Evolutionary conservation across 179 eudicot genomes (phyloP), one percentile per base, ranked within the genome.

Genomic region (Spinacia oleracea): DNA sequence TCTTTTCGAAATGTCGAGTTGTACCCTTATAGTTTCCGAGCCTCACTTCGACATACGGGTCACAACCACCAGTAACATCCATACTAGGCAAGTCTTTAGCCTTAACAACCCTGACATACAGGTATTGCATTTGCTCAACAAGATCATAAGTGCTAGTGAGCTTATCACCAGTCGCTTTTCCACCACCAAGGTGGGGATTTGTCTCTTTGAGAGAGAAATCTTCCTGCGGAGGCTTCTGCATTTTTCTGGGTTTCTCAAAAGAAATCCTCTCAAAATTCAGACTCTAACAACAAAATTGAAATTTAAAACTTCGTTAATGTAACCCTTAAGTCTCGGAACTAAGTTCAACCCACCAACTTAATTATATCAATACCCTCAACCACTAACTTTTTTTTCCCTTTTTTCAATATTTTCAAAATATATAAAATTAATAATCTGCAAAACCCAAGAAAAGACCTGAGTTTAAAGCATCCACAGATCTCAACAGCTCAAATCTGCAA

Each of bases 101-200:
- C 78, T 90, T 91, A 27, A 90, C 93, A 46, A 91, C 92, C 81
- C 95, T 87, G 51, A 91, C 95, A 86, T 91, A 91, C 32, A 91
- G 89, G 78, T 91, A 91, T 29, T 89, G 93, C 96, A 91, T 91
- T 84, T 91, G 96, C 92, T 91, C 96, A 71, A 91, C 96, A 50
- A 91, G 90, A 74, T 91, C 96, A 86, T 91, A 91, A 29, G 96
- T 91, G 80, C 92, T 90, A 12, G 96, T 89, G 53, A 86, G 90
- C 82, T 91, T 91, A 81, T 90, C 96, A 0, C 93, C 96, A 0
- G 91, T 85, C 27, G 81, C 71, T 79, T 86, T 91, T 66, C 91
- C 88, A 0, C 97, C 91, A 69, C 93, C 95, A 21, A 91, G 93
- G 85, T 83, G 93, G 77, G 96, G 96, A 42, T 84, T 87, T 31